phyloP scores from a whole-genome alignment of 2,329 filamentous ascomycete species.

The Aphanoascus verrucosus region DNA sequence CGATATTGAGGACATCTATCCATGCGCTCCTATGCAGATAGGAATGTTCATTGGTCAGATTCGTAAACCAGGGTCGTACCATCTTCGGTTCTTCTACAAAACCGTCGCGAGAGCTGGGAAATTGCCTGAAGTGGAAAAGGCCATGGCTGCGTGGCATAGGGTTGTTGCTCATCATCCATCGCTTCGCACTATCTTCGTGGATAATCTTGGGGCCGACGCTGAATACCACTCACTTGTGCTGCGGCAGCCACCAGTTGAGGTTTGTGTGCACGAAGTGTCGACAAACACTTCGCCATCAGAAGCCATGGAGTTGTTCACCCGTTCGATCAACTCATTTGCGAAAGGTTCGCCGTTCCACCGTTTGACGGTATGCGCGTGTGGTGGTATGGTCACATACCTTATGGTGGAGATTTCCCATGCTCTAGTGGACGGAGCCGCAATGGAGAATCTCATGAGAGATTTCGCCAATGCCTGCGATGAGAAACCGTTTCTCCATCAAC shows the following conservation, averaged over 20 bases:
- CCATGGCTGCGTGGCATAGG: conserved; percentile 9
- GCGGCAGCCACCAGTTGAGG: background rate
- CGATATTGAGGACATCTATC: conserved; percentile 25
- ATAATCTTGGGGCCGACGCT: conserved; percentile 16
- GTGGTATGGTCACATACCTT: background rate
- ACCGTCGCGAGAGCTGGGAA: background rate
- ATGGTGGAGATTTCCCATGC: conserved; percentile 20
- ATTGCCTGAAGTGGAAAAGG: background rate
- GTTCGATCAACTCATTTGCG: conserved; percentile 3
- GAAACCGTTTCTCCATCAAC: background rate
- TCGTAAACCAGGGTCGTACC: conserved; percentile 8
- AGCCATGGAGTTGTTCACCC: conserved; percentile 3
- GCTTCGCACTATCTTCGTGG: conserved; percentile 20
- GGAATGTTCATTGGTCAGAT: conserved; percentile 16
- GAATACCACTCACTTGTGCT: conserved; percentile 3
- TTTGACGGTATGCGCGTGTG: background rate
- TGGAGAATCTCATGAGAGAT: conserved; percentile 6
- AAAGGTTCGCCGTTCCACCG: conserved; percentile 6
- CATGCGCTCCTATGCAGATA: conserved; percentile 22
- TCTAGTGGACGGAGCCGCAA: conserved; percentile 3
- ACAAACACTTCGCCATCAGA: background rate
- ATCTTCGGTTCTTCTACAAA: conserved; percentile 9
- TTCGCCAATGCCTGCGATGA: conserved; percentile 4
- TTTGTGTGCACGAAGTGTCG: background rate
- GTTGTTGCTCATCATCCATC: conserved; percentile 13